Percentiles rank a stretch among this genome's conserved stretches.
Evolutionary conservation across 2,329 filamentous ascomycete genomes (phyloP).

Genomic region (Monilinia fructigena): DNA sequence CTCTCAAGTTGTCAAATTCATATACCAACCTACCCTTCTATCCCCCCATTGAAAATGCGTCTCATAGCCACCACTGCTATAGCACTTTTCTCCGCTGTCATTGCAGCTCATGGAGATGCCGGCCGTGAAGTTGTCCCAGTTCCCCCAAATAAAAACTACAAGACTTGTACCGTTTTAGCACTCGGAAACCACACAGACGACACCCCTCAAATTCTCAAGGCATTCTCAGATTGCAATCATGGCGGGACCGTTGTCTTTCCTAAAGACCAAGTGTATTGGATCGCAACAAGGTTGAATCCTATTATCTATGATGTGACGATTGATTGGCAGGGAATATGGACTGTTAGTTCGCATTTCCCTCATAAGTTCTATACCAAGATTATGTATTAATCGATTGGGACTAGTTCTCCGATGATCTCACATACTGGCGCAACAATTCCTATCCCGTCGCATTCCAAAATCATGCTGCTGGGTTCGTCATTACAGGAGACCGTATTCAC

Average conservation of each 20-base stretch:
- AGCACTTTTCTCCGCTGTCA: conserved; percentile 12
- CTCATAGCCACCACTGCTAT: not conserved
- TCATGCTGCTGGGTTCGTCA: conserved; percentile 52
- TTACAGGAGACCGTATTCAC: conserved; percentile 50
- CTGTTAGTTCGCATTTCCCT: conserved; percentile 38
- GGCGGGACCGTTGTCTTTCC: conserved; percentile 53
- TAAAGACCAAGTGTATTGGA: conserved; percentile 50
- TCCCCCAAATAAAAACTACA: conserved; percentile 20
- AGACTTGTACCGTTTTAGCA: conserved; percentile 44
- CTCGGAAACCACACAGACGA: conserved; percentile 48
- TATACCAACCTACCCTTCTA: not conserved
- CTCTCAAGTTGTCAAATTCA: not conserved
- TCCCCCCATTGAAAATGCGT: not conserved
- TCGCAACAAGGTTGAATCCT: conserved; percentile 50
- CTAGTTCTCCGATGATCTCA: conserved; percentile 50
- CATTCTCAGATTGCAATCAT: conserved; percentile 50
- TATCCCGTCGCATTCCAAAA: conserved; percentile 56
- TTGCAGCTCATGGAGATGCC: not conserved
- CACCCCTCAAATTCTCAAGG: conserved; percentile 50
- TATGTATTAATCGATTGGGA: not conserved
- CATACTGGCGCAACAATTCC: conserved; percentile 54
- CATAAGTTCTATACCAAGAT: not conserved
- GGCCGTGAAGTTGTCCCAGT: conserved; percentile 13
- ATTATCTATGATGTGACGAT: conserved; percentile 50
- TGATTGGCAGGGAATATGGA: conserved; percentile 54